phyloP scores from a whole-genome alignment of 176 grass and related monocot species.

The Oryza coarctata region DNA sequence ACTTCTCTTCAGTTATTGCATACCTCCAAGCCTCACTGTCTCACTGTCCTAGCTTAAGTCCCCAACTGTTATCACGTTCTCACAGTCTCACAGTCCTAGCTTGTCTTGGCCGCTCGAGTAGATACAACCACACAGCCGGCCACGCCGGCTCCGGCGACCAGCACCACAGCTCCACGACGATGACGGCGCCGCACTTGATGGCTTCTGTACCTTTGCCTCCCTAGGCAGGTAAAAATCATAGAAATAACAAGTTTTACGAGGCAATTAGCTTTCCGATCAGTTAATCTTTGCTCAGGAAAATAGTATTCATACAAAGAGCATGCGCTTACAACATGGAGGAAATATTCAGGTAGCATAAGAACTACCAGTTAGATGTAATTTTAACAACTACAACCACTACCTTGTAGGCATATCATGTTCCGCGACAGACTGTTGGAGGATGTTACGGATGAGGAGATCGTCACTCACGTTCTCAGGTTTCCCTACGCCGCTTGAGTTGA shows the following conservation, averaged over 20 bases:
- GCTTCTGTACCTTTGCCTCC: conserved; percentile 44
- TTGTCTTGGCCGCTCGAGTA: too few species aligned
- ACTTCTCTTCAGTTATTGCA: too few species aligned
- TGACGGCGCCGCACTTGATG: conserved; percentile 38
- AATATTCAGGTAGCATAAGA: neutral
- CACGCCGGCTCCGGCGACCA: too few species aligned
- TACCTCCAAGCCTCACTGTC: too few species aligned
- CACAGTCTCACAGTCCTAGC: too few species aligned
- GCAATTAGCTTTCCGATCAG: neutral
- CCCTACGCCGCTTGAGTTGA: conserved; percentile 45
- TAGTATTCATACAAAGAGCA: neutral
- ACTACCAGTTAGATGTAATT: neutral
- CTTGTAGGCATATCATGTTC: conserved; percentile 37
- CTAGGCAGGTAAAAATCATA: conserved; percentile 38
- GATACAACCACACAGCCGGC: too few species aligned
- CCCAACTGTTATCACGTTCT: too few species aligned
- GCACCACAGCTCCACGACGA: neutral
- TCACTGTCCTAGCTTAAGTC: too few species aligned
- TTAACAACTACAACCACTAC: neutral
- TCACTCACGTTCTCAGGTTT: conserved; percentile 50
- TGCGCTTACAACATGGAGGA: neutral
- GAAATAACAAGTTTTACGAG: neutral
- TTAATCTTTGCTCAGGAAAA: neutral
- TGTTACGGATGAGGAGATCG: conserved; percentile 39
- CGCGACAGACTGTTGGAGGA: conserved; percentile 35